Percentiles rank a stretch among this genome's conserved stretches.
These are phyloP conservation scores for Cryptococcus sp. DNA, from an alignment of 1,284 basidiomycete genomes.

Conservation along the genomic window DNA sequence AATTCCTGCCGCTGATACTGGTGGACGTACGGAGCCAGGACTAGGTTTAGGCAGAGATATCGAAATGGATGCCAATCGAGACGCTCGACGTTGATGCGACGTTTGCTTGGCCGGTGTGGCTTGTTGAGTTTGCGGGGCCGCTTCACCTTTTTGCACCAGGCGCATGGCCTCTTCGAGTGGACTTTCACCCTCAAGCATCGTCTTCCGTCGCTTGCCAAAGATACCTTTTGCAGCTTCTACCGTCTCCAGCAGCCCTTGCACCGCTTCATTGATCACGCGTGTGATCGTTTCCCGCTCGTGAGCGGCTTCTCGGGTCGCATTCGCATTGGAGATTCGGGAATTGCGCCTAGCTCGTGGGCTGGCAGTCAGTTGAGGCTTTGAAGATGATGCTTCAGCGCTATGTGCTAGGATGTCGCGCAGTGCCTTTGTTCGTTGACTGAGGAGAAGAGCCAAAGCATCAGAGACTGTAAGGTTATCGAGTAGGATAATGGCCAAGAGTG, in stretches of 20 bases:
- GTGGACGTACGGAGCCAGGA: conserved; percentile 18
- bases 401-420: conserved; percentile 55
- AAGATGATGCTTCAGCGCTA: conserved; percentile 2
- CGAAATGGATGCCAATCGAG: conserved; percentile 48
- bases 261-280: conserved; percentile 35
- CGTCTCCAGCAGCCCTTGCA: conserved; percentile 41
- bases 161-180: conserved; percentile 44
- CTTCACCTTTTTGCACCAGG: conserved; percentile 45
- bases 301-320: conserved; percentile 17
- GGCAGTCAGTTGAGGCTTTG: background rate
- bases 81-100: conserved; percentile 40
- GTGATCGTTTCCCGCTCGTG: conserved; percentile 32
- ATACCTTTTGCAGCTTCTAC: conserved; percentile 30
- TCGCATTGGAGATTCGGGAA: conserved; percentile 21
- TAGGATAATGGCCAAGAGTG: conserved; percentile 75
- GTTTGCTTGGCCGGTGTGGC: conserved; percentile 14
- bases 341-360: conserved; percentile 16
- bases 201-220: conserved; percentile 28
- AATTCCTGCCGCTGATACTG: conserved; percentile 39
- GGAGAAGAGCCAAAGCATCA: conserved; percentile 68
- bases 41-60: conserved; percentile 27
- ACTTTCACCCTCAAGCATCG: conserved; percentile 22
- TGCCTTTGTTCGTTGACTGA: conserved; percentile 70
- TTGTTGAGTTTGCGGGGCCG: conserved; percentile 8
- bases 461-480: conserved; percentile 75